A percentile compares a stretch with the other conserved stretches of the same genome.
These are phyloP conservation scores for Hyphopichia khmerensis DNA, from an alignment of 1,139 yeast genomes.

Conservation along the genomic window DNA sequence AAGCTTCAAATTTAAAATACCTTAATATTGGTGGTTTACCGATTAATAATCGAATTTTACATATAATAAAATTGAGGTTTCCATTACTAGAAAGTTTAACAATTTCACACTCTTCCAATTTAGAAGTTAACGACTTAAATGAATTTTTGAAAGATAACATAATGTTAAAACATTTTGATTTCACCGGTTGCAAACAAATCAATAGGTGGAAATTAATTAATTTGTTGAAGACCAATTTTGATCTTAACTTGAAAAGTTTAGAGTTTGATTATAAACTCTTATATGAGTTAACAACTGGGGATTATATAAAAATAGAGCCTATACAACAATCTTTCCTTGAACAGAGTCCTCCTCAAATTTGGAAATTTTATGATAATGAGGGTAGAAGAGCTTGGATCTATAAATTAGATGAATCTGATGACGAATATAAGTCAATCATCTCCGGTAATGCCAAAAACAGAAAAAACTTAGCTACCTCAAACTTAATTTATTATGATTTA, in stretches of 20 bases:
- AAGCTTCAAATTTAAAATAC: constrained; percentile 52
- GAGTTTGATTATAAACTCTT: constrained; percentile 43
- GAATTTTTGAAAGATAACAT: constrained; percentile 40
- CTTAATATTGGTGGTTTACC: constrained; percentile 79
- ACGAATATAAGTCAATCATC: constrained; percentile 31
- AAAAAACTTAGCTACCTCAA: constrained; percentile 13
- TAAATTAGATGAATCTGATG: constrained; percentile 41
- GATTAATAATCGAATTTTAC: constrained; percentile 52
- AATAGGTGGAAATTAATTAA: constrained; percentile 24
- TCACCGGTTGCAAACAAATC: constrained; percentile 39
- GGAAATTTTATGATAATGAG: constrained; percentile 58
- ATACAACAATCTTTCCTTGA: constrained; percentile 26
- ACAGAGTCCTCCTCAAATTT: constrained; percentile 31
- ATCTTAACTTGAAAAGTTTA: constrained; percentile 26
- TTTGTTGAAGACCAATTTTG: constrained; percentile 27
- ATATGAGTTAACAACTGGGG: constrained; percentile 41
- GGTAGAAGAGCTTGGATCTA: constrained; percentile 88
- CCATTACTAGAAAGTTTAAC: constrained; percentile 59
- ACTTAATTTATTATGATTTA: constrained; percentile 56
- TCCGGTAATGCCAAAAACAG: constrained; percentile 12
- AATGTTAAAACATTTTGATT: constrained; percentile 31
- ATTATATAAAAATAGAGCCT: constrained; percentile 32
- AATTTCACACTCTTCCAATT: constrained; percentile 55
- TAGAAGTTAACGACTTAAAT: constrained; percentile 46
- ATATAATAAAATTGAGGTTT: constrained; percentile 55